Evolutionary conservation across 2,329 filamentous ascomycete genomes (phyloP).

Genomic region (Corniculantispora saksenae): DNA sequence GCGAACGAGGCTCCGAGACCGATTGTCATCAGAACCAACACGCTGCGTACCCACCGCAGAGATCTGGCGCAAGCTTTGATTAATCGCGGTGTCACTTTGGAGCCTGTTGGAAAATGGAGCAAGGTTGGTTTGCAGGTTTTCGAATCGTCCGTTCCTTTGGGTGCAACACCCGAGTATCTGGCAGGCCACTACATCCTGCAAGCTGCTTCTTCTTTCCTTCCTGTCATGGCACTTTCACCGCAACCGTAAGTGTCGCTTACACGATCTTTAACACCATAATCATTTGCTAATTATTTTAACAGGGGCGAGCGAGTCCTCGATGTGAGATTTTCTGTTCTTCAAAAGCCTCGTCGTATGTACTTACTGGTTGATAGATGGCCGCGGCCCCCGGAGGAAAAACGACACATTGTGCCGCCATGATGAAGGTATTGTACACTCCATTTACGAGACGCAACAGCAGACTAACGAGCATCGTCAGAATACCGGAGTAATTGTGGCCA

Average conservation of each 20-base stretch:
- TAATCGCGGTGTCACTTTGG: conserved; percentile 92
- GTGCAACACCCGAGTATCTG: conserved; percentile 95
- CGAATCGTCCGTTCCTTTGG: conserved; percentile 79
- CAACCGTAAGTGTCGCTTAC: conserved; percentile 63
- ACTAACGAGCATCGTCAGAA: conserved; percentile 49
- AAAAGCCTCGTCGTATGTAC: not conserved
- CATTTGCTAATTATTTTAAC: not conserved
- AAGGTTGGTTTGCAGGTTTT: conserved; percentile 98
- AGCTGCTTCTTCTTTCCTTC: conserved; percentile 93
- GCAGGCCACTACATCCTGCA: conserved; percentile 98
- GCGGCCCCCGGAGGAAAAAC: conserved; percentile 95
- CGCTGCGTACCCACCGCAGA: conserved; percentile 71
- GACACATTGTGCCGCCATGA: conserved; percentile 91
- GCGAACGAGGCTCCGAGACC: conserved; percentile 94
- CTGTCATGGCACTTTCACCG: conserved; percentile 94
- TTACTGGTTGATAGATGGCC: conserved; percentile 59
- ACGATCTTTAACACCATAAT: not conserved
- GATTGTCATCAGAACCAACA: conserved; percentile 96
- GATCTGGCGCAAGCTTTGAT: conserved; percentile 92
- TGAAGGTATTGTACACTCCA: conserved; percentile 52
- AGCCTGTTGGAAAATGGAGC: conserved; percentile 97
- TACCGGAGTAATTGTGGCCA: conserved; percentile 91
- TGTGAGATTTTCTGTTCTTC: conserved; percentile 25
- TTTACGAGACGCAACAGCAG: not conserved
- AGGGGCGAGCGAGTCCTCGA: conserved; percentile 77